These are phyloP conservation scores for Yarrowia bubula DNA, from an alignment of 805 yeast species.

Conservation along the genomic window DNA sequence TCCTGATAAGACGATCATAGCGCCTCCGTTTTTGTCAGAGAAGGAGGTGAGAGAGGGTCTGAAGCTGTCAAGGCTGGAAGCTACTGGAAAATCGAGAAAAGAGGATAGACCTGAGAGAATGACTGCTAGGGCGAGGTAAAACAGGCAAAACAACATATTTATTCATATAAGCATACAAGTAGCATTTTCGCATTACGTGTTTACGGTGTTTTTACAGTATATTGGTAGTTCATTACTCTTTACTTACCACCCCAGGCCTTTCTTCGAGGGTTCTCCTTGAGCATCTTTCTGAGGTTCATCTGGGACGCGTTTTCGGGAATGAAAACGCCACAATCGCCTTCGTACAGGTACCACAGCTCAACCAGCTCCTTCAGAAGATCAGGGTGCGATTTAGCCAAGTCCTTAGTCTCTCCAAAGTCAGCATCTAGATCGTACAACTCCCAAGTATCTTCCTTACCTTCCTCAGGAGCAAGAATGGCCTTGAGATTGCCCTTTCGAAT, in stretches of 20 bases:
- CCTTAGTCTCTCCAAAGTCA: constrained; percentile 54
- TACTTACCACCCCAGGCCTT: constrained; percentile 1
- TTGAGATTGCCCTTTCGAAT: constrained; percentile 51
- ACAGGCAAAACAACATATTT: background rate
- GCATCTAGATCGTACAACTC: constrained; percentile 40
- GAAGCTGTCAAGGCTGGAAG: background rate
- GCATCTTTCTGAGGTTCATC: constrained; percentile 20
- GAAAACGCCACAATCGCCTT: constrained; percentile 38
- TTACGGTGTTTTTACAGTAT: too few species aligned
- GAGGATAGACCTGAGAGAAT: background rate
- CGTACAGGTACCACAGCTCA: constrained; percentile 52
- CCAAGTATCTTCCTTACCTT: constrained; percentile 49
- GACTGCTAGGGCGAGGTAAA: background rate
- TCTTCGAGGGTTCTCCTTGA: constrained; percentile 11
- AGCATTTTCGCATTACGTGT: background rate
- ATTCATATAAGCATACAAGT: background rate
- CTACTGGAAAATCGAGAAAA: background rate
- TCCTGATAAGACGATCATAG: constrained; percentile 1
- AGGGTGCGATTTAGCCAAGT: constrained; percentile 43
- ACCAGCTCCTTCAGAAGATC: constrained; percentile 45
- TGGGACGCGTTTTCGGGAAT: constrained; percentile 17
- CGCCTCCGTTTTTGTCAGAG: constrained; percentile 17
- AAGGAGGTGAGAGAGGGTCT: constrained; percentile 15
- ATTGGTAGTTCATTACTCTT: too few species aligned
- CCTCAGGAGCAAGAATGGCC: constrained; percentile 48